Evolutionary conservation across 768 basidiomycete species (phyloP).

Genomic region (Trametes punicea): DNA sequence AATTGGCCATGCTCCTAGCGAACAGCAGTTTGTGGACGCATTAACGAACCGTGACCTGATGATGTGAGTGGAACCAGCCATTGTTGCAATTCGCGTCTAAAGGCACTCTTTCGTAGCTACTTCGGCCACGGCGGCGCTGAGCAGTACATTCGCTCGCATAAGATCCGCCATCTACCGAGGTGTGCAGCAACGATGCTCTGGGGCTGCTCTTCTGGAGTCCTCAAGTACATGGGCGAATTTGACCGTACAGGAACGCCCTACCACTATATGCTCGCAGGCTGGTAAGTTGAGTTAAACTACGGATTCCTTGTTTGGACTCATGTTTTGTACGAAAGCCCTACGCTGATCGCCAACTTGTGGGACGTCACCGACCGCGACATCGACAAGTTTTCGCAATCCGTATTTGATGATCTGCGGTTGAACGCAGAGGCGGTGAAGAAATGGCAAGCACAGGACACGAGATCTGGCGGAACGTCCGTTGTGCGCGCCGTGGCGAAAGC

Average conservation of each 20-base stretch:
- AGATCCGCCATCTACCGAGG: constrained; percentile 72
- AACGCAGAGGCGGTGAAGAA: constrained; percentile 28
- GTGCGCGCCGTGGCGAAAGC: constrained; percentile 78
- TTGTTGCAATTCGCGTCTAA: not conserved
- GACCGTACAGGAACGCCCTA: constrained; percentile 90
- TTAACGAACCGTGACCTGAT: constrained; percentile 76
- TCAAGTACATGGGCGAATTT: constrained; percentile 92
- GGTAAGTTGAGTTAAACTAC: constrained; percentile 52
- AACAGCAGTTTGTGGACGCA: constrained; percentile 77
- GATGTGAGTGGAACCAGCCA: constrained; percentile 56
- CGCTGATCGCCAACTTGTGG: constrained; percentile 94
- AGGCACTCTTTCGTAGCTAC: constrained; percentile 54
- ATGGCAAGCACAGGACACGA: constrained; percentile 19
- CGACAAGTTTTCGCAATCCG: constrained; percentile 84
- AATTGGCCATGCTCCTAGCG: constrained; percentile 70
- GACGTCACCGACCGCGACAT: constrained; percentile 98
- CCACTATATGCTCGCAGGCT: constrained; percentile 96
- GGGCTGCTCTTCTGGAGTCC: constrained; percentile 93
- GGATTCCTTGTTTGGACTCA: not conserved
- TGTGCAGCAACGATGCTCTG: constrained; percentile 97
- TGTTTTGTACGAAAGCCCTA: constrained; percentile 55
- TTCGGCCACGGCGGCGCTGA: constrained; percentile 97
- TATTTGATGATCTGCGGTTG: constrained; percentile 71
- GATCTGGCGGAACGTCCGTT: constrained; percentile 43
- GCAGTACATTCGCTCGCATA: constrained; percentile 88